Percentiles rank a stretch among this genome's conserved stretches.
phyloP scores from a whole-genome alignment of 768 basidiomycete genomes.

The Myochromella boudieri region DNA sequence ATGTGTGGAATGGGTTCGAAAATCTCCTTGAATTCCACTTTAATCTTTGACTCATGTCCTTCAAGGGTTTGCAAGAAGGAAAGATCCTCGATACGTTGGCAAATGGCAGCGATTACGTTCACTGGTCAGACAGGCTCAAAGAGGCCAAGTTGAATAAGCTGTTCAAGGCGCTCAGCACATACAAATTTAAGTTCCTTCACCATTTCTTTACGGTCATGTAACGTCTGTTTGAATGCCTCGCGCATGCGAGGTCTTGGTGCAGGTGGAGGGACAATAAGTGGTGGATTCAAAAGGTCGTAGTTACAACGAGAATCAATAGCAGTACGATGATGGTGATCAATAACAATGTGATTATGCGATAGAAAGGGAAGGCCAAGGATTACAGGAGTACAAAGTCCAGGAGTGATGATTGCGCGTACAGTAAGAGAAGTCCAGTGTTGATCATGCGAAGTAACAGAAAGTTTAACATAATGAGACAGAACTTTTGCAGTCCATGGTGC shows the following conservation, averaged over 20 bases:
- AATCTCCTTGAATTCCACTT: slow-evolving; percentile 16
- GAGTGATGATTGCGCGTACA: neutral
- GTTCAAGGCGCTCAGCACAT: neutral
- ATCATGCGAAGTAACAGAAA: neutral
- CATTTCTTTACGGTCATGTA: neutral
- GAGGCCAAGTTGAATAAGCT: neutral
- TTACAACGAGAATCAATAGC: slow-evolving; percentile 13
- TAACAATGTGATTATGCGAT: no score
- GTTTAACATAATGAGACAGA: neutral
- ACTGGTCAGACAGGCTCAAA: neutral
- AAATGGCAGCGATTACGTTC: neutral
- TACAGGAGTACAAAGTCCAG: neutral
- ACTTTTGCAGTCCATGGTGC: neutral
- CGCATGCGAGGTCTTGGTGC: no score
- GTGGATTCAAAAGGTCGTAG: slow-evolving; percentile 6
- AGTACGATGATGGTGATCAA: slow-evolving; percentile 22
- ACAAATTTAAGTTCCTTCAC: neutral
- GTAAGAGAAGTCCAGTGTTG: neutral
- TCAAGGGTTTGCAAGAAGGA: neutral
- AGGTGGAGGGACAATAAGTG: neutral
- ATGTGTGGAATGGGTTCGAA: slow-evolving; percentile 30
- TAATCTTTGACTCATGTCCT: slow-evolving; percentile 2
- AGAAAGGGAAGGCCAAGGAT: slow-evolving; percentile 6
- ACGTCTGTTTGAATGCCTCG: no score
- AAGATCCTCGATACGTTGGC: neutral